Evolutionary conservation across 345 rosid genomes (phyloP).

Genomic region (Populus pruinosa): DNA sequence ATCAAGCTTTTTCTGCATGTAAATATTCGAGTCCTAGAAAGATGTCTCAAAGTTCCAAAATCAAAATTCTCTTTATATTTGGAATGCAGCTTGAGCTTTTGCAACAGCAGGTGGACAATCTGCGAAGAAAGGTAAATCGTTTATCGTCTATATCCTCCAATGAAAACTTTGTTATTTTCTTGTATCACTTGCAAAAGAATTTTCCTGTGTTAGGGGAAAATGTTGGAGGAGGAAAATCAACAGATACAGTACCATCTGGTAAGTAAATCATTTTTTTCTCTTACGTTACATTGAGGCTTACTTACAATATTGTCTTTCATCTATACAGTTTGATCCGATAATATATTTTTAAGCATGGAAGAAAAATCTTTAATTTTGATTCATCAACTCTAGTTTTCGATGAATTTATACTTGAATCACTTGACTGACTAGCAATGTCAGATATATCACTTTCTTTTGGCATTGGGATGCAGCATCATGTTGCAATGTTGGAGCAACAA

Average conservation of each 20-base stretch:
- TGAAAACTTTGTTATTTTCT: too few relatives aligned
- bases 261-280: not conserved
- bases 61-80: not conserved
- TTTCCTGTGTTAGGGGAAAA: conserved; percentile 18
- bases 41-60: too few relatives aligned
- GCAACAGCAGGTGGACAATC: conserved; percentile 29
- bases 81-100: conserved; percentile 28
- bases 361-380: too few relatives aligned
- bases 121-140: conserved; percentile 28
- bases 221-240: conserved; percentile 37
- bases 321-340: not conserved
- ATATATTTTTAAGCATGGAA: too few relatives aligned
- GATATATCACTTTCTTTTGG: not conserved
- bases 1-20: not conserved
- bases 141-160: not conserved
- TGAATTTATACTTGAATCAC: too few relatives aligned
- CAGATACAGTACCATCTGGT: conserved; percentile 29
- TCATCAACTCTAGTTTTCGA: too few relatives aligned
- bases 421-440: too few relatives aligned
- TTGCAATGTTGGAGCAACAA: conserved; percentile 18
- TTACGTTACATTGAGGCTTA: not conserved
- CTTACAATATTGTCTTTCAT: not conserved
- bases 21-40: not conserved
- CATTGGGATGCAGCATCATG: not conserved
- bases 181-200: not conserved